Evolutionary conservation across 2,329 filamentous ascomycete genomes (phyloP), one percentile per base, ranked within the genome.

Genomic region (Pseudocercospora cruenta): DNA sequence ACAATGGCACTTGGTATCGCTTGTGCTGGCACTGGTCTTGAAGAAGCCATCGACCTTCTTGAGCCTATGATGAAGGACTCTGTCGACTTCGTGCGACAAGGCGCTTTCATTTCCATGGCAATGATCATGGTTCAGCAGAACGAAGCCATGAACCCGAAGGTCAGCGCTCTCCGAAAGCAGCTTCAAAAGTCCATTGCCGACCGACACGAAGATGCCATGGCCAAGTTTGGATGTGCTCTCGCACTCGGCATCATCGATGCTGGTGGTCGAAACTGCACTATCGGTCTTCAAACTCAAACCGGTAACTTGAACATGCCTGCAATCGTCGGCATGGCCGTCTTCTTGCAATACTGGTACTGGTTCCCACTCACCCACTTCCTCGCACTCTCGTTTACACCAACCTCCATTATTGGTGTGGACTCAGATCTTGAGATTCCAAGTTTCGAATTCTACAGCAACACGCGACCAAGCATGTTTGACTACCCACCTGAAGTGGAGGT

Each of bases 91-190:
- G 95, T 99, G 60, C 90, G 96, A 72, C 95, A 99, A 80, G 95
- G 96, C 77, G 94, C 95, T 47, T 84, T 98, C 69, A 98, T 99
- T 73, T 88, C 95, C 2, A 85, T 98, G 65, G 88, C 95, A 67
- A 99, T 99, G 95, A 97, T 99, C 74, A 90, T 99, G 86, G 92
- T 97, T n/a, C 95, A 99, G 82, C 95, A 98, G 79, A 99, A 98
- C 75, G 95, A 99, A 81, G 90, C 91, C 28, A 96, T 97, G 92
- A 99, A 98, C 81, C 94, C 95, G 74, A 97, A 98, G 84, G 94
- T 97, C 57, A 88, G 89, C 22, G 87, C 90, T 1, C 94, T 98
- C 71, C 90, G 95, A 74, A 97, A 97, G 84, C 94, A 92, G 2
- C 87, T 99, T 68, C 91, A 93, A 82, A 98, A 97, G 85, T 93